Evolutionary conservation across 1,284 basidiomycete species (phyloP).

Genomic region (Sanghuangporus baumii): DNA sequence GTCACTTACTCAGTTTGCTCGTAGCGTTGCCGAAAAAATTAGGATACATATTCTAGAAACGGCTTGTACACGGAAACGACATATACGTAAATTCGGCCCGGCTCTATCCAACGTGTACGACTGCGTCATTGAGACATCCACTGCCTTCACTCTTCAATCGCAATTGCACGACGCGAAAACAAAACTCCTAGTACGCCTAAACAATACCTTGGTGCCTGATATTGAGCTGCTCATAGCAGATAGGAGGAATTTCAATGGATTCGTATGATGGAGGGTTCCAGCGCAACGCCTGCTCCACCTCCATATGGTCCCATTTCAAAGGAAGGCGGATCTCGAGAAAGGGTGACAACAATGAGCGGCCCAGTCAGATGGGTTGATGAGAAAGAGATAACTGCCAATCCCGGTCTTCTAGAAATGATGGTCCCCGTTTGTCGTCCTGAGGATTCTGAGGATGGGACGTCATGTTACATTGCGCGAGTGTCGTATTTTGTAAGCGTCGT

Average conservation of each 20-base stretch:
- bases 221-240: background rate
- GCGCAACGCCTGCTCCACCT: background rate
- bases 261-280: background rate
- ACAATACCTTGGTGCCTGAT: background rate
- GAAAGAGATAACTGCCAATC: background rate
- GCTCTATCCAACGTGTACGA: background rate
- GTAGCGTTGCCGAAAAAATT: background rate
- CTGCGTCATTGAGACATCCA: background rate
- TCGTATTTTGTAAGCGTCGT: background rate
- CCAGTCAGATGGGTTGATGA: background rate
- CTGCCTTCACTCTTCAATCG: background rate
- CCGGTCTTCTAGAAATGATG: background rate
- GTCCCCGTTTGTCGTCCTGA: background rate
- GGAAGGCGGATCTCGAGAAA: background rate
- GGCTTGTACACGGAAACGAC: background rate
- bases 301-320: background rate
- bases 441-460: background rate
- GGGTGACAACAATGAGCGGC: background rate
- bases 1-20: background rate
- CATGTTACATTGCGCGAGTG: background rate
- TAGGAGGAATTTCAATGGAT: background rate
- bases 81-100: background rate
- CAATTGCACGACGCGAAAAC: background rate
- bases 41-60: background rate
- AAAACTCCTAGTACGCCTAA: background rate